Base-by-base conservation (phyloP, 768 basidiomycete species). In the Suillus ampliporus region DNA sequence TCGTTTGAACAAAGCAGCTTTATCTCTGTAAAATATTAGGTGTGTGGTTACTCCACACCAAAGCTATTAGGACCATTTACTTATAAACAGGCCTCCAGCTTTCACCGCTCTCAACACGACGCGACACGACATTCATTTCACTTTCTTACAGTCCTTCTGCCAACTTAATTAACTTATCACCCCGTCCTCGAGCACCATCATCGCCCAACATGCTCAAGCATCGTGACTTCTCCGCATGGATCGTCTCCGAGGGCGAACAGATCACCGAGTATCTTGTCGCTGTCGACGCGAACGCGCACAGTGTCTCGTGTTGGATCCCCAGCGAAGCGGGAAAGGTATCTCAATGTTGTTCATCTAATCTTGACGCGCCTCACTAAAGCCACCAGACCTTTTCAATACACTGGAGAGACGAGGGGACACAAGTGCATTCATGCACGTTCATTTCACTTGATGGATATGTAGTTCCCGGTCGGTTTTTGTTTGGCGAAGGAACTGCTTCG, bases 191-290 rank as follows among this genome's bases (percentile, higher is more conserved):
- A 51, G 19, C 51, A 26, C 26, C 31, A 34, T 53, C 37, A 48
- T 41, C 48, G 41, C 9, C 5, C 35, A 58, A 9, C 44, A 86
- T 86, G 83, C 80, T 88, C 62, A 80, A 80, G 0, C 83, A 84
- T 72, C 82, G 83, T 19, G 85, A 82, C 7, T 90, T 90, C 74
- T 87, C 87, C 15, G 89, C 89, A 26, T 91, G 90, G 86, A 86
- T 92, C 58, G 77, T 79, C 40, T 83, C 80, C 44, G 82, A 85
- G 37, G 84, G 82, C 5, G 66, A 78, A 60, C 69, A 73, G 13
- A 68, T 90, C 13, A 80, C 77, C 5, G 88, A 90, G 71, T 85
- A 87, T 71, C 73, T 87, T n/a, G 77, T 82, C 9, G 79, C 82
- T 7, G 73, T 84, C 35, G 85, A 89, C 60, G 65, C 69, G 5